Percentiles rank a stretch among this genome's conserved stretches.
These are phyloP conservation scores for Cyclanthera cordifolia DNA, from an alignment of 306 rosid genomes.

Conservation along the genomic window DNA sequence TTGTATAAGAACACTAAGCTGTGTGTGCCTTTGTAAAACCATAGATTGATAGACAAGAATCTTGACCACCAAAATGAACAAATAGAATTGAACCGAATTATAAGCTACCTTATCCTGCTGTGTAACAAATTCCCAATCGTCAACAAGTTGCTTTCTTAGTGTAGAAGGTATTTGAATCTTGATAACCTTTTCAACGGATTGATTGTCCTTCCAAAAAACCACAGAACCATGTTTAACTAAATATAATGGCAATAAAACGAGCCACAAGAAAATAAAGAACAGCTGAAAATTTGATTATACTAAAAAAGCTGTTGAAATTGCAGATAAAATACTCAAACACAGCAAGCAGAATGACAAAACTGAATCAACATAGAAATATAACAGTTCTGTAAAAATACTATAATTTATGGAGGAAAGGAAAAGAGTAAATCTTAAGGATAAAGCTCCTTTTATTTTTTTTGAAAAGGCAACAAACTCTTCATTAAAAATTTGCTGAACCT, in stretches of 20 bases:
- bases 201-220: conserved; percentile 46
- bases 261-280: not conserved
- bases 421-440: not conserved
- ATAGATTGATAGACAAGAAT: too few relatives aligned
- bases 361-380: not conserved
- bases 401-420: not conserved
- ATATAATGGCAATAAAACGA: not conserved
- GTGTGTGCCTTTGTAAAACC: too few relatives aligned
- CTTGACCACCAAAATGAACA: too few relatives aligned
- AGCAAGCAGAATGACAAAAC: not conserved
- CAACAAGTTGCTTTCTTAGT: conserved; percentile 88
- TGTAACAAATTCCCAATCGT: conserved; percentile 75
- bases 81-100: too few relatives aligned
- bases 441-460: not conserved
- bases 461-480: too few relatives aligned
- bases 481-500: too few relatives aligned
- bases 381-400: not conserved
- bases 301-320: not conserved
- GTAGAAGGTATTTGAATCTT: conserved; percentile 92
- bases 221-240: not conserved
- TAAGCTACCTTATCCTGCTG: conserved; percentile 76
- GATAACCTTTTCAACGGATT: conserved; percentile 53
- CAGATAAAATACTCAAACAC: not conserved
- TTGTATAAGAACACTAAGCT: too few relatives aligned
- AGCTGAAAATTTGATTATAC: not conserved